phyloP scores from a whole-genome alignment of 306 rosid species.

The Lathyrus tuberosus region DNA sequence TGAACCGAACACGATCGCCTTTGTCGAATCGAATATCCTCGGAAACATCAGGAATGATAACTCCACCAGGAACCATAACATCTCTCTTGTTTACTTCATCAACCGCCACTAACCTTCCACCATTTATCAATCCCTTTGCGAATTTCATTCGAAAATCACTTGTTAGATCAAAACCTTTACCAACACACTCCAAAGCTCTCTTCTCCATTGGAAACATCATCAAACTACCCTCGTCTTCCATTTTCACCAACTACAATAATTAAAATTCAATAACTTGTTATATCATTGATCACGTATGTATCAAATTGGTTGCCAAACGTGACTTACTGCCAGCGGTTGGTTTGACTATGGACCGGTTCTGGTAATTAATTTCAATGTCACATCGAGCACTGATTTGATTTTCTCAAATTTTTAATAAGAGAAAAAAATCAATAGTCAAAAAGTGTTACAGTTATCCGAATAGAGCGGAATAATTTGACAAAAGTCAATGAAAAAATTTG shows the following conservation, averaged over 20 bases:
- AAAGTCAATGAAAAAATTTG: neutral
- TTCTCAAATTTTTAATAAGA: neutral
- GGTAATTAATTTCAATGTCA: neutral
- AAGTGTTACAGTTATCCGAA: neutral
- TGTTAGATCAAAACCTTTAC: conserved; percentile 86
- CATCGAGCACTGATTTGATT: neutral
- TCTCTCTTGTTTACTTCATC: conserved; percentile 71
- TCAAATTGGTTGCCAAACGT: conserved; percentile 19
- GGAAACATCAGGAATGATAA: conserved; percentile 61
- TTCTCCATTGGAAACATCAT: conserved; percentile 43
- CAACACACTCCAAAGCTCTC: conserved; percentile 77
- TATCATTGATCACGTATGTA: neutral
- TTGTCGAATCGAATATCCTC: conserved; percentile 81
- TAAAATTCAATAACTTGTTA: neutral
- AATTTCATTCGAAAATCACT: conserved; percentile 83
- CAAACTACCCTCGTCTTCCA: conserved; percentile 41
- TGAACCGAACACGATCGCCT: conserved; percentile 92
- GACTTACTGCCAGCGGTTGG: neutral
- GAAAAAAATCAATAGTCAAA: neutral
- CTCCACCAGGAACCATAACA: conserved; percentile 73
- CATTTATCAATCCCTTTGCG: conserved; percentile 53
- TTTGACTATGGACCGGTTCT: conserved; percentile 11
- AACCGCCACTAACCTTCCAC: conserved; percentile 66
- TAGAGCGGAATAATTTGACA: neutral
- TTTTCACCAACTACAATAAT: neutral